Conservation (phyloP, 495 filamentous ascomycete genomes). For the Cercophora scortea region DNA sequence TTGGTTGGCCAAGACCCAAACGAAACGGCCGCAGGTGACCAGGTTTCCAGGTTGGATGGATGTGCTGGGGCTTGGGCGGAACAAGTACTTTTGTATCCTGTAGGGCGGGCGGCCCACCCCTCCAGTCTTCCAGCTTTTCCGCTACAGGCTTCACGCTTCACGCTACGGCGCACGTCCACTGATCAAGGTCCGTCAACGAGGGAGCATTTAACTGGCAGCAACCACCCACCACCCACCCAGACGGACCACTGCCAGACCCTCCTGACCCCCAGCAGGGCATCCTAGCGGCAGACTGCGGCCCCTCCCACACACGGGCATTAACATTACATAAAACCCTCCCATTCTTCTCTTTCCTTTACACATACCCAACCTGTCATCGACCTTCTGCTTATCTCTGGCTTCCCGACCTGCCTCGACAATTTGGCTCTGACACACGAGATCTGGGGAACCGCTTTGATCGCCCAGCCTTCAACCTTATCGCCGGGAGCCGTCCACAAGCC, state of each 20-base stretch:
- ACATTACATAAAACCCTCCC: constrained; percentile 49
- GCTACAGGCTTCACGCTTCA: too few relatives aligned
- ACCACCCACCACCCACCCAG: neutral
- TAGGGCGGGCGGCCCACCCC: too few relatives aligned
- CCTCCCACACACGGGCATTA: constrained; percentile 33
- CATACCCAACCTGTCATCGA: constrained; percentile 37
- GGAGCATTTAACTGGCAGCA: neutral
- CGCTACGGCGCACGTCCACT: too few relatives aligned
- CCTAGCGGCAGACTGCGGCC: constrained; percentile 20
- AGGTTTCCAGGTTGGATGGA: neutral
- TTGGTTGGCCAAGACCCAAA: neutral
- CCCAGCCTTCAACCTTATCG: constrained; percentile 25
- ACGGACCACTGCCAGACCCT: neutral
- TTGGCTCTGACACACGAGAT: constrained; percentile 28
- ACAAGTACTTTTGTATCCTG: too few relatives aligned
- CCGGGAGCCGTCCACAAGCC: constrained; percentile 15
- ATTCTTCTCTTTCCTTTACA: constrained; percentile 40
- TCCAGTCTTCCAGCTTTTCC: too few relatives aligned
- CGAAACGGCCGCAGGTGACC: constrained; percentile 1
- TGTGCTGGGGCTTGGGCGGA: too few relatives aligned
- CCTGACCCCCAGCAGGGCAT: constrained; percentile 7
- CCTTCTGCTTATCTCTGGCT: constrained; percentile 35
- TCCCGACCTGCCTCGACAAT: constrained; percentile 29
- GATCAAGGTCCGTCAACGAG: too few relatives aligned
- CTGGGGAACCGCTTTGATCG: constrained; percentile 24